Evolutionary conservation across 441 rosid species (phyloP), one percentile per base, ranked within the genome.

Genomic region (Pelargonium citronellum): DNA sequence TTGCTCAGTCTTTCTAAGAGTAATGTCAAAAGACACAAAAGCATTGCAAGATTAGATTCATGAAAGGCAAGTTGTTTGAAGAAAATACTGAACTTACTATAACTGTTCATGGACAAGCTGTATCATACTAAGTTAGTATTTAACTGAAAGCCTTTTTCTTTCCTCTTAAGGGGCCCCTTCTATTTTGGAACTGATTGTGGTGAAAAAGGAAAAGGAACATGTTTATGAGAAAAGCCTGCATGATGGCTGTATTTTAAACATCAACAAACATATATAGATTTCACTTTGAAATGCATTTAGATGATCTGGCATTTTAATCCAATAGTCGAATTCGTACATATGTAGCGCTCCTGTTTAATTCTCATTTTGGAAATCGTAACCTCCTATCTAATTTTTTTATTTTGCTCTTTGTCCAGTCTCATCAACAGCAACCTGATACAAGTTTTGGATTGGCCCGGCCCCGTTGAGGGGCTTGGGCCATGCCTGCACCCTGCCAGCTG

Each of bases 381-480:
- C 10, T 4, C 64, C 51, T 11, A 64, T 0, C 13, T 49, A 47
- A 39, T 11, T n/a, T 22, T 22, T 12, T 37, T 8, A 4, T 44
- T 64, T 64, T 70, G 8, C 44, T 66, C 49, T 4, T 37, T 74
- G 1, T 80, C 64, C 83, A 82, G 91, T 78, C 86, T 77, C 84
- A 79, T 82, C 91, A 87, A 76, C 96, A 83, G 73, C 96, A 83
- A 77, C 82, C 82, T 80, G 90, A 90, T 76, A 82, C 87, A 22
- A 85, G 84, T 87, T 88, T 85, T 82, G 96, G 92, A 79, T 83
- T 88, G 78, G 91, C 96, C 86, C 96, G 91, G 91, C 96, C 96
- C 91, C 88, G 89, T n/a, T 88, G 87, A 90, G 91, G 96, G 93
- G 93, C 91, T 77, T 77, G 91, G 90, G 87, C 96, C 82, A 79